phyloP scores from a whole-genome alignment of 1,284 basidiomycete species.

The Pseudozyma sp. region DNA sequence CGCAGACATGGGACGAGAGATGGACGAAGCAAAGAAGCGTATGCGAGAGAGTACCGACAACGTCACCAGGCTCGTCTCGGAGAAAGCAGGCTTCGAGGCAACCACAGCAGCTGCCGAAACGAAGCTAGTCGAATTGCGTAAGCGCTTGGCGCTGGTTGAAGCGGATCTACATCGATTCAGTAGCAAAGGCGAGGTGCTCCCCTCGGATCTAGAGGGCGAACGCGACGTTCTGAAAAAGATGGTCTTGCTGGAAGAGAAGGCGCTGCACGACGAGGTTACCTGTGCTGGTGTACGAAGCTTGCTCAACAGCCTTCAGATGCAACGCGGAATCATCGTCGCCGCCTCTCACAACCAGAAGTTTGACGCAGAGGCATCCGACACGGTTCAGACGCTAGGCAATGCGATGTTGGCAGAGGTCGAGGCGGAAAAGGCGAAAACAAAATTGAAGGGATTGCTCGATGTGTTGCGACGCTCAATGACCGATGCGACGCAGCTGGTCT shows the following conservation, averaged over 20 bases:
- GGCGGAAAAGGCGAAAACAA: slow-evolving; percentile 77
- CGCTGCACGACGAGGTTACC: slow-evolving; percentile 75
- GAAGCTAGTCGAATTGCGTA: slow-evolving; percentile 76
- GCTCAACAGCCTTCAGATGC: slow-evolving; percentile 80
- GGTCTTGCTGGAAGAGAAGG: slow-evolving; percentile 78
- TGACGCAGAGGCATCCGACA: slow-evolving; percentile 79
- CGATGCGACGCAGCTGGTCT: slow-evolving; percentile 78
- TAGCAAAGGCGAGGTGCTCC: slow-evolving; percentile 29
- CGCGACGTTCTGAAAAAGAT: slow-evolving; percentile 78
- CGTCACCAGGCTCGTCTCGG: slow-evolving; percentile 67
- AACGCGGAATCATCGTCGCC: slow-evolving; percentile 83
- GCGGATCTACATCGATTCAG: slow-evolving; percentile 39
- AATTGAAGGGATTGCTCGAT: slow-evolving; percentile 77
- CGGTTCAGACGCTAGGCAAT: slow-evolving; percentile 79
- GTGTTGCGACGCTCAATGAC: slow-evolving; percentile 77
- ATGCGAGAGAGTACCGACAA: slow-evolving; percentile 75
- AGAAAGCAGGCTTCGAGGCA: slow-evolving; percentile 76
- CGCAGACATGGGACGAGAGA: slow-evolving; percentile 73
- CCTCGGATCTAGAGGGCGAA: slow-evolving; percentile 77
- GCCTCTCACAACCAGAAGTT: slow-evolving; percentile 82
- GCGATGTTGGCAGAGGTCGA: slow-evolving; percentile 80
- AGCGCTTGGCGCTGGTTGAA: slow-evolving; percentile 78
- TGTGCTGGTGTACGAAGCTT: slow-evolving; percentile 77
- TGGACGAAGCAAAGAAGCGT: slow-evolving; percentile 76
- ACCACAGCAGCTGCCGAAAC: slow-evolving; percentile 80